These are phyloP conservation scores for Fusarium sp. DNA, from an alignment of 2,329 filamentous ascomycete genomes.

Conservation along the genomic window DNA sequence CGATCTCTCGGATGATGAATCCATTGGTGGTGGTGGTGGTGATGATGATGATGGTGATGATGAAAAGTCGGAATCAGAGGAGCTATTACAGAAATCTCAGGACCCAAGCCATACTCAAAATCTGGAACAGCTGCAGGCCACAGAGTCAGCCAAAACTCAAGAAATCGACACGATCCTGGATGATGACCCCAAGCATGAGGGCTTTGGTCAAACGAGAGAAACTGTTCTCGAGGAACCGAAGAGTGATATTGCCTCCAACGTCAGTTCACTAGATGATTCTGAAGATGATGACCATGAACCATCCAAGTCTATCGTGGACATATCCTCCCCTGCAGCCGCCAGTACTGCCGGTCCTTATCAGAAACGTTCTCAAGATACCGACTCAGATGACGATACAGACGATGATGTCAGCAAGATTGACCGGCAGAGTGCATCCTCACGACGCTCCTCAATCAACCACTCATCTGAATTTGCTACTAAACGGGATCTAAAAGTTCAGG, in stretches of 20 bases:
- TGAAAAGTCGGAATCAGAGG: conserved; percentile 3
- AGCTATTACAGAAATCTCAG: neutral
- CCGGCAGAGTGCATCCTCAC: conserved; percentile 2
- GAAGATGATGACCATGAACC: neutral
- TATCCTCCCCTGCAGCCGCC: neutral
- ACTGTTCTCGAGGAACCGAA: neutral
- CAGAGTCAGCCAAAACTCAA: conserved; percentile 3
- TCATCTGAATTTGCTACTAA: neutral
- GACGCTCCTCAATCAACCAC: neutral
- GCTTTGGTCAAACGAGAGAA: neutral
- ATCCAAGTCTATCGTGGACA: neutral
- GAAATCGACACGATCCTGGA: neutral
- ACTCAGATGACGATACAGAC: conserved; percentile 1
- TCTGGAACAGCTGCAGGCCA: neutral
- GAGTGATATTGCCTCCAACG: neutral
- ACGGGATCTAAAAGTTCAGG: conserved; percentile 1
- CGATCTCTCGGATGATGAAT: conserved; percentile 8
- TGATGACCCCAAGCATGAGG: neutral
- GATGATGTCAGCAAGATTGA: neutral
- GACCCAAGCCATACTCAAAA: neutral
- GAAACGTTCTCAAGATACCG: neutral
- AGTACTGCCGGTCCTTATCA: neutral
- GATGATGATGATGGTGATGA: conserved; percentile 9
- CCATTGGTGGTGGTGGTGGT: neutral
- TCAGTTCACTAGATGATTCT: conserved; percentile 11